Evolutionary conservation across 2,329 filamentous ascomycete species (phyloP), one percentile per base, ranked within the genome.

Genomic region (Setomelanomma holmii): DNA sequence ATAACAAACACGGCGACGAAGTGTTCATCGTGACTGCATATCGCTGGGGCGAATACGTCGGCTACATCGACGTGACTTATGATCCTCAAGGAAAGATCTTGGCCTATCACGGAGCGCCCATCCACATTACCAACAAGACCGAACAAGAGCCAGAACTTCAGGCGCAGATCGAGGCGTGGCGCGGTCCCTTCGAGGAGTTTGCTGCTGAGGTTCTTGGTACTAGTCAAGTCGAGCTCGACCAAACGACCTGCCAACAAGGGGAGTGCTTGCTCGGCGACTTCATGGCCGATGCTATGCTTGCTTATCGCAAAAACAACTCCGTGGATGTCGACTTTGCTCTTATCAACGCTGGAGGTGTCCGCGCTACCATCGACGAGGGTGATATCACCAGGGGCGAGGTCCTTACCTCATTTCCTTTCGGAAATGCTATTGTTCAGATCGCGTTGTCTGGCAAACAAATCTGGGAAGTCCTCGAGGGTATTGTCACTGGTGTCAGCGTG

Each of bases 21-120:
- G 86, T 89, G 43, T 89, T 88, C 65, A 81, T 88, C 62, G 86
- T 89, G 16, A 87, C 85, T 6, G 83, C 86, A 2, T 89, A 86
- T 66, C 82, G 85, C 56, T 89, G 86, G 86, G 86, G 86, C 45
- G 84, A 88, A 73, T 88, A 88, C 49, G 72, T 89, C 2, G 86
- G 86, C 51, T 86, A 86, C 68, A 89, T 89, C 58, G 85, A 88
- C 56, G 80, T 89, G 6, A 84, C 83, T 1, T 89, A 86, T 63
- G 84, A 87, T 60, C 58, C 76, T 4, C 74, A 82, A 1, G 86
- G 86, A 67, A 85, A 82, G 68, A 82, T 87, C 14, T 77, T 88
- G 5, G 80, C 79, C 4, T 89, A 89, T 72, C 81, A 82, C 63
- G 86, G 86, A 24, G 85, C 80, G 0, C 86, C 86, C 1, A 83